Base-by-base conservation (phyloP, 345 rosid genomes). In the Salix brachista region DNA sequence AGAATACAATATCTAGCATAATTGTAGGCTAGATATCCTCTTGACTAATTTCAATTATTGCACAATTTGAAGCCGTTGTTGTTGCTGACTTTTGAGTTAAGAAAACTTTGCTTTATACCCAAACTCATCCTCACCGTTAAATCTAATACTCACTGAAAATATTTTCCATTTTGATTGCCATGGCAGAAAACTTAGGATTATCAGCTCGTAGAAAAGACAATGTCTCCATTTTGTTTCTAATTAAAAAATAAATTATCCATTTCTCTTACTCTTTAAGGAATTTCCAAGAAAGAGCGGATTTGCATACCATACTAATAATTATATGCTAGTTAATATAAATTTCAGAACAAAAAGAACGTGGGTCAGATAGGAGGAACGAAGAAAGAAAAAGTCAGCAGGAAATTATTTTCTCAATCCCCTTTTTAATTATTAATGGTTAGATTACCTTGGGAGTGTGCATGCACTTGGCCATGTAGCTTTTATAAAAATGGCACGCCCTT, bases 401-500 rank as follows among this genome's bases (percentile, higher is more conserved):
- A 26, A 41, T 60, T 36, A 16, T 16, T 60, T 61, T 3, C 44
- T 16, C 5, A 18, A 67, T 60, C 39, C 44, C 9, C 14, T 39
- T 18, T 23, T 28, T 42, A 7, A 70, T 44, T 26, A 28, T 44
- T 48, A 14, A 26, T 48, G 3, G 17, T 37, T 37, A 10, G 56
- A 60, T 73, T 60, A 62, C 56, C 18, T 28, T 37, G 13, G 71
- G 65, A 21, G 9, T 64, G 42, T 52, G 52, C 77, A 76, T 80
- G 83, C 73, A 80, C 61, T 77, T 76, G 8, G 9, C 25, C 79
- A 8, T 19, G 5, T 42, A 18, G 12, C 69, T 21, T 73, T 72
- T n/a, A 65, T 61, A n/a, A 1, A 58, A 36, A 21, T 62, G 50
- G n/a, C 71, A 44, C 37, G 48, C 17, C 36, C 48, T 14, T 48